Base-by-base conservation (phyloP, 2,329 filamentous ascomycete genomes). In the Penicillium sp. region DNA sequence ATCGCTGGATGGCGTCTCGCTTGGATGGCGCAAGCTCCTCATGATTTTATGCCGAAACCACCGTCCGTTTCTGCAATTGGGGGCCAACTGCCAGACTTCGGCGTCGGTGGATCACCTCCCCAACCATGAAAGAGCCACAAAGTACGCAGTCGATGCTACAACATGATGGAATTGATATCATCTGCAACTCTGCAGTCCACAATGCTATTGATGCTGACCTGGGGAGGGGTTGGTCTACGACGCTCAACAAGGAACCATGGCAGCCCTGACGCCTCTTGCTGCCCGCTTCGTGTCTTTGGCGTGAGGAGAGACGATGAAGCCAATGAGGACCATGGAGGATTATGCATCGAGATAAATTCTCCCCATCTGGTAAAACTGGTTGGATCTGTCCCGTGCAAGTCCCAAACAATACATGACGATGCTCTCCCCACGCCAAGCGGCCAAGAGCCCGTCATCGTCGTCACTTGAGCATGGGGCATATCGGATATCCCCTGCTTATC, bases 391-490 rank as follows among this genome's bases (percentile, higher is more conserved):
- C 57, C 59, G 26, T 40, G 57, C 10, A 25, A 60, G 55, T 61
- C 62, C 57, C 58, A 61, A 59, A 26, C 43, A 28, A 46, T 11
- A 13, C 14, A 35, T 13, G 19, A 6, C 16, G 6, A 48, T 46
- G 28, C 46, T 62, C 51, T 54, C 58, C 51, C 56, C 54, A 65
- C 53, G 64, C 65, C 64, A 67, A 68, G 64, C 10, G 45, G 60
- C 62, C 65, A 63, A 62, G 60, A 57, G 49, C 56, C 56, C 55
- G 55, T 55, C 62, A 58, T 58, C 40, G 58, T 58, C 58, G 55
- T 55, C 30, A 46, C 49, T 51, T 6, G 26, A 51, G 54, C 52
- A 63, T 61, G 58, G 62, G 52, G 59, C 63, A 62, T 57, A 60
- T 55, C 19, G 59, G 61, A 62, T 57, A 60, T 55, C 19, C 35